These are phyloP conservation scores for Thyridium curvatum DNA, from an alignment of 2,329 filamentous ascomycete species.

Conservation along the genomic window DNA sequence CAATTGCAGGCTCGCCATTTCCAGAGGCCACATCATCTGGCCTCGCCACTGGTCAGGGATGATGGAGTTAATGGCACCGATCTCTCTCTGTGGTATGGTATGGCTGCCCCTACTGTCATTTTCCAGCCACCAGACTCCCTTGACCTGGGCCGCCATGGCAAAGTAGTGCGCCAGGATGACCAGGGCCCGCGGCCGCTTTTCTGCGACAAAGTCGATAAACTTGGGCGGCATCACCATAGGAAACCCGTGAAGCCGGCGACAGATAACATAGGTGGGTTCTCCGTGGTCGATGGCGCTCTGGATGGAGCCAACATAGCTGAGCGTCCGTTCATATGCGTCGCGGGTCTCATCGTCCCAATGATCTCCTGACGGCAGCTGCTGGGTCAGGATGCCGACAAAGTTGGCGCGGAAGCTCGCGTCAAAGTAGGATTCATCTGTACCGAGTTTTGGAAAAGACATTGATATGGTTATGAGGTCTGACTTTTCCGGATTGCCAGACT, in stretches of 20 bases:
- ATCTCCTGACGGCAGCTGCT: conserved; percentile 10
- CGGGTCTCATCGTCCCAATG: conserved; percentile 14
- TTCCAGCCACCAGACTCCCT: conserved; percentile 18
- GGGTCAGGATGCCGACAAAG: conserved; percentile 12
- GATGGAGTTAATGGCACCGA: conserved; percentile 14
- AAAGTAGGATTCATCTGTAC: conserved; percentile 18
- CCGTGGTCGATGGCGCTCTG: conserved; percentile 16
- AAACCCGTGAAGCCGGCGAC: conserved; percentile 17
- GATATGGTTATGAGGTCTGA: conserved; percentile 11
- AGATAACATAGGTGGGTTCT: conserved; percentile 21
- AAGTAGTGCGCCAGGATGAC: conserved; percentile 18
- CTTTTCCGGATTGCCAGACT: conserved; percentile 5
- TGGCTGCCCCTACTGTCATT: conserved; percentile 3
- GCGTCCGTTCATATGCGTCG: conserved; percentile 18
- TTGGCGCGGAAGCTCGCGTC: conserved; percentile 11
- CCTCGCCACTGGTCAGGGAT: conserved; percentile 13
- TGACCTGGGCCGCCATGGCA: conserved; percentile 12
- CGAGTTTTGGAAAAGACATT: conserved; percentile 13
- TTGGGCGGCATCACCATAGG: conserved; percentile 14
- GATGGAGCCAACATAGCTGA: conserved; percentile 18
- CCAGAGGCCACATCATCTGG: conserved; percentile 15
- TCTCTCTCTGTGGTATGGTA: conserved; percentile 10
- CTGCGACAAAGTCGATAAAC: conserved; percentile 14
- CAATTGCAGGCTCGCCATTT: conserved; percentile 9
- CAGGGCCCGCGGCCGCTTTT: conserved; percentile 15